Conservation (phyloP, 352 stramenopile species). For the Pythium insidiosum region DNA sequence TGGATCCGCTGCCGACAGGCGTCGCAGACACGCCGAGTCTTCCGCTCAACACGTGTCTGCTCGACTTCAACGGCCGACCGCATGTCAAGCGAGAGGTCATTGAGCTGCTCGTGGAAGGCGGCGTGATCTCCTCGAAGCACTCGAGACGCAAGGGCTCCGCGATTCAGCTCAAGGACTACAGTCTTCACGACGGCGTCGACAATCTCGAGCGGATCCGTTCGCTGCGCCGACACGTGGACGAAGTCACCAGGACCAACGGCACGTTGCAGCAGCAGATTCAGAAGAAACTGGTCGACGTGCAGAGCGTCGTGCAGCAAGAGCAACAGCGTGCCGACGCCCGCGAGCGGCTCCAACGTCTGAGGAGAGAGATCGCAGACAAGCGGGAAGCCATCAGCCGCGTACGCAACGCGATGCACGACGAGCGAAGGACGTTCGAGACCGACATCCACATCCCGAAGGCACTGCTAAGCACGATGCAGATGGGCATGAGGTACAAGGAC, state of each 20-base stretch:
- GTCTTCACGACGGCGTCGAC: conserved; percentile 63
- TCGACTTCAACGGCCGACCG: conserved; percentile 57
- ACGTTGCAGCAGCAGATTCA: conserved; percentile 45
- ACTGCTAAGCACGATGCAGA: conserved; percentile 67
- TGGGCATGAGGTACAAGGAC: conserved; percentile 79
- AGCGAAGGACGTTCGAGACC: conserved; percentile 68
- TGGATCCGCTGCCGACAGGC: conserved; percentile 53
- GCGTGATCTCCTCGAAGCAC: conserved; percentile 56
- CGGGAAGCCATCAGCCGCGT: conserved; percentile 43
- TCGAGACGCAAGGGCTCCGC: conserved; percentile 66
- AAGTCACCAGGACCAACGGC: conserved; percentile 31
- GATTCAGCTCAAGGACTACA: conserved; percentile 76
- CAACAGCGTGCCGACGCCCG: conserved; percentile 39
- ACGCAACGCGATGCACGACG: conserved; percentile 58
- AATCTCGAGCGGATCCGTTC: conserved; percentile 46
- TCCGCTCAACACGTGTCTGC: conserved; percentile 75
- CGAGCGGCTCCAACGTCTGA: conserved; percentile 36
- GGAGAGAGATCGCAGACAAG: conserved; percentile 47
- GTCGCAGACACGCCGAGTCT: conserved; percentile 58
- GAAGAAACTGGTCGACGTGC: conserved; percentile 26
- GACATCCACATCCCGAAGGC: conserved; percentile 79
- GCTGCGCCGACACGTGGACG: conserved; percentile 38
- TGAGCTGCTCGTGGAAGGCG: conserved; percentile 55
- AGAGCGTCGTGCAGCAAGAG: conserved; percentile 32
- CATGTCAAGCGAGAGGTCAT: conserved; percentile 68